phyloP scores from a whole-genome alignment of 352 stramenopile species.

The Globisporangium paddicum region DNA sequence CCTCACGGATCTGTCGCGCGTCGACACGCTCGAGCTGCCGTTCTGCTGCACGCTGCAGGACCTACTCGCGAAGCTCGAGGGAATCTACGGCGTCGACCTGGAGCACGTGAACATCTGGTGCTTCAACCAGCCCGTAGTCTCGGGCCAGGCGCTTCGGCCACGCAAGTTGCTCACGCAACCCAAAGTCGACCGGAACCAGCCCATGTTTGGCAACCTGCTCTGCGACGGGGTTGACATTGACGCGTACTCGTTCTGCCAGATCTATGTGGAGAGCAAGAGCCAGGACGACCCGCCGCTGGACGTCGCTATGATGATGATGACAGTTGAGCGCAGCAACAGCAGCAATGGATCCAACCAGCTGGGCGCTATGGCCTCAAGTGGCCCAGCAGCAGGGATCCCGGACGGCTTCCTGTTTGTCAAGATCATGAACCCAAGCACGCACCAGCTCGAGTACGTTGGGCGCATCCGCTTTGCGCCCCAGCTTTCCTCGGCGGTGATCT shows the following conservation, averaged over 20 bases:
- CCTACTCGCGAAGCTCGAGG: constrained; percentile 35
- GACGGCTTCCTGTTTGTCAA: constrained; percentile 67
- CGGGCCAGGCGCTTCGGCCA: constrained; percentile 62
- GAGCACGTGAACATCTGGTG: constrained; percentile 50
- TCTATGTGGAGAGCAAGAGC: constrained; percentile 54
- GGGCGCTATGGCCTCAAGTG: neutral
- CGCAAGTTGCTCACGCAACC: constrained; percentile 56
- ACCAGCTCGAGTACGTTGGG: constrained; percentile 39
- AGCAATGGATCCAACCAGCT: neutral
- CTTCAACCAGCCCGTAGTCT: constrained; percentile 74
- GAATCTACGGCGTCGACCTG: constrained; percentile 23
- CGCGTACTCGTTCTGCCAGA: constrained; percentile 76
- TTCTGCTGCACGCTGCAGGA: constrained; percentile 68
- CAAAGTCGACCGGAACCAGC: constrained; percentile 30
- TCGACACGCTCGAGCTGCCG: constrained; percentile 48
- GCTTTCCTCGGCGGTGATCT: constrained; percentile 33
- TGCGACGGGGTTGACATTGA: constrained; percentile 80
- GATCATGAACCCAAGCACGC: constrained; percentile 35
- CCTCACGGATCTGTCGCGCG: constrained; percentile 42
- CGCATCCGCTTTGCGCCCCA: constrained; percentile 27
- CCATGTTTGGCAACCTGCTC: constrained; percentile 67
- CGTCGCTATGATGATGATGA: constrained; percentile 8
- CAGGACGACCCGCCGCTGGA: constrained; percentile 35
- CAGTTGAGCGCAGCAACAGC: neutral
- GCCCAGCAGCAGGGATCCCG: neutral